Conservation (phyloP, 2,329 filamentous ascomycete species). For the Colletotrichum lindemuthianum region DNA sequence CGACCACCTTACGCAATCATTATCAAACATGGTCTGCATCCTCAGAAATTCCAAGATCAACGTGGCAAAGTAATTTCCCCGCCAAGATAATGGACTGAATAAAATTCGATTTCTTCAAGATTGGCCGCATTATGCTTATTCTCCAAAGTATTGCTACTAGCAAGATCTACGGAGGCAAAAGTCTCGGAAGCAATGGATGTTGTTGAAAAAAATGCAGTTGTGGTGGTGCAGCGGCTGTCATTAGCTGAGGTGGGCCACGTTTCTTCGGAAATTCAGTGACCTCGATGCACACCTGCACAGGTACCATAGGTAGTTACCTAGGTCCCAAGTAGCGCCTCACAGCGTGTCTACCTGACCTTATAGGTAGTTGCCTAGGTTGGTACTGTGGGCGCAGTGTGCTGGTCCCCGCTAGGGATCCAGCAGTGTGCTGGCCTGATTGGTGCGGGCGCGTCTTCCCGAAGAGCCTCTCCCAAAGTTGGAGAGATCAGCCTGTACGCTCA, state of each 20-base stretch:
- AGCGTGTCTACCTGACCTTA: conserved; percentile 1
- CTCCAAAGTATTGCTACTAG: conserved; percentile 4
- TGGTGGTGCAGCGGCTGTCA: conserved; percentile 24
- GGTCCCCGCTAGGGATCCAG: conserved; percentile 8
- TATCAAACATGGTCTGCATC: too few species aligned
- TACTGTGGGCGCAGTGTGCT: not conserved
- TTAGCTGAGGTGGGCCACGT: conserved; percentile 14
- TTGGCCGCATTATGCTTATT: not conserved
- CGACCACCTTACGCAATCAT: too few species aligned
- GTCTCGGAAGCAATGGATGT: conserved; percentile 11
- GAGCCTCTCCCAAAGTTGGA: conserved; percentile 25
- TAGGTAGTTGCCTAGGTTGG: too few species aligned
- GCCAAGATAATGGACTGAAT: conserved; percentile 18
- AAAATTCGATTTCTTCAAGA: not conserved
- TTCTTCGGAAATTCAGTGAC: conserved; percentile 16
- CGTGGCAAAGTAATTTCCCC: not conserved
- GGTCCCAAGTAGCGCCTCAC: too few species aligned
- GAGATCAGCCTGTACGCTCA: conserved; percentile 19
- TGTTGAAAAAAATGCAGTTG: conserved; percentile 25
- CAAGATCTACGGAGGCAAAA: conserved; percentile 3
- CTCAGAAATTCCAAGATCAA: not conserved
- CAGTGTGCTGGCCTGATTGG: conserved; percentile 21
- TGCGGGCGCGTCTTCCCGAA: conserved; percentile 20
- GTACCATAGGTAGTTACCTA: not conserved
- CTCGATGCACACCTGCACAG: conserved; percentile 5